Evolutionary conservation across 1,284 basidiomycete genomes (phyloP).

Genomic region (Mycosarcoma maydis): DNA sequence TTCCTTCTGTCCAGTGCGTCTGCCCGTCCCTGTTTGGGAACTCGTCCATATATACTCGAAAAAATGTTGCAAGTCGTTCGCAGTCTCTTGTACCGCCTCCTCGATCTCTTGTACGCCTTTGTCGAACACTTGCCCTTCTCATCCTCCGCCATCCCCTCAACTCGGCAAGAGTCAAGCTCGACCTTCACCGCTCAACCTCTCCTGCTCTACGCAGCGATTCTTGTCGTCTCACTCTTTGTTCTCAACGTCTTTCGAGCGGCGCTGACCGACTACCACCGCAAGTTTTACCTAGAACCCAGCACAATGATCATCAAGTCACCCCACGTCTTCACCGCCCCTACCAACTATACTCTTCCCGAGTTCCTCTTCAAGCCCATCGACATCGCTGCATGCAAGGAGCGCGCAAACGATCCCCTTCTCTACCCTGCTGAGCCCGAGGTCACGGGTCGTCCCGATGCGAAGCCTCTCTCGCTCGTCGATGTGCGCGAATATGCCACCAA

Average conservation of each 20-base stretch:
- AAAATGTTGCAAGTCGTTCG: slow-evolving; percentile 23
- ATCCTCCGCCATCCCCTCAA: slow-evolving; percentile 1
- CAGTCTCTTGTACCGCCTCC: slow-evolving; percentile 13
- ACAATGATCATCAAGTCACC: slow-evolving; percentile 55
- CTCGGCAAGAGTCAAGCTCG: slow-evolving; percentile 2
- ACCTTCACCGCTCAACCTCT: slow-evolving; percentile 4
- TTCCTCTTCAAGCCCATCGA: slow-evolving; percentile 54
- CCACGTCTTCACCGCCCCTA: slow-evolving; percentile 36
- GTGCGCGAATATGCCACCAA: slow-evolving; percentile 48
- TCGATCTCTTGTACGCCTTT: slow-evolving; percentile 28
- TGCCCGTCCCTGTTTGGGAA: too few species aligned
- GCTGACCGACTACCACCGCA: slow-evolving; percentile 24
- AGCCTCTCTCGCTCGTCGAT: slow-evolving; percentile 49
- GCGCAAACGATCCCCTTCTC: slow-evolving; percentile 35
- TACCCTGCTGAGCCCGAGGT: slow-evolving; percentile 42
- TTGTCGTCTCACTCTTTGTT: slow-evolving; percentile 16
- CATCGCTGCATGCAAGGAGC: slow-evolving; percentile 31
- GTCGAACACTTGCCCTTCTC: not conserved
- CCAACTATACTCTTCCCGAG: slow-evolving; percentile 46
- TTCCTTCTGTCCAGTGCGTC: not conserved
- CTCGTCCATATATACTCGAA: slow-evolving; percentile 12
- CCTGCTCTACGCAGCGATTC: slow-evolving; percentile 21
- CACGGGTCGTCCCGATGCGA: slow-evolving; percentile 33
- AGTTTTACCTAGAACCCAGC: slow-evolving; percentile 21
- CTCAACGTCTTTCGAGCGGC: slow-evolving; percentile 18